Percentiles rank a stretch among this genome's conserved stretches.
phyloP scores from a whole-genome alignment of 345 rosid species.

The Citrus unshiu region DNA sequence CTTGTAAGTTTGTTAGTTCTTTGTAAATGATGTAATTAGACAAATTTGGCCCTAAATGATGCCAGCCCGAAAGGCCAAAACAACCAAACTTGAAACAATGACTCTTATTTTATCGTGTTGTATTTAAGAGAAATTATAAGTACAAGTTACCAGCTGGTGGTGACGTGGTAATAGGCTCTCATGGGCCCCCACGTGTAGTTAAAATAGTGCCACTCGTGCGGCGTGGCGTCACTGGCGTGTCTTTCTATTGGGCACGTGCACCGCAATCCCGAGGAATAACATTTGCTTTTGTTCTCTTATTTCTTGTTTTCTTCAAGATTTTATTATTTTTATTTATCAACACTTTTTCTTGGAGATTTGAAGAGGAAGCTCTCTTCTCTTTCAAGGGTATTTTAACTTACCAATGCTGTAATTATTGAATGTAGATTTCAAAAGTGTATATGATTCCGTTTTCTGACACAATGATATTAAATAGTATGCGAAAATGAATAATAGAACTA shows the following conservation, averaged over 20 bases:
- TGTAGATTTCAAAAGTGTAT: background rate
- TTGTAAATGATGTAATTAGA: too few relatives aligned
- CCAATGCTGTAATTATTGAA: background rate
- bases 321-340: background rate
- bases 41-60: background rate
- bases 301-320: background rate
- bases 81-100: background rate
- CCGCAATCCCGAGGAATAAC: constrained; percentile 25
- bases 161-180: constrained; percentile 11
- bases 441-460: constrained; percentile 1
- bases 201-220: constrained; percentile 33
- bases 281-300: too few relatives aligned
- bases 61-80: background rate
- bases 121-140: background rate
- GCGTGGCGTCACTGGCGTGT: constrained; percentile 17
- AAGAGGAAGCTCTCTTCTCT: background rate
- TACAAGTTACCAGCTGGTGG: background rate
- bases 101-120: constrained; percentile 31
- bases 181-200: constrained; percentile 6
- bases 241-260: constrained; percentile 28
- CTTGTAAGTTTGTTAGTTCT: constrained; percentile 12
- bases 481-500: background rate
- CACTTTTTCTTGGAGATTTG: too few relatives aligned
- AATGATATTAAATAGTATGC: background rate
- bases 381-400: background rate